Evolutionary conservation across 1,284 basidiomycete species (phyloP).

Genomic region (Pisolithus thermaeus): DNA sequence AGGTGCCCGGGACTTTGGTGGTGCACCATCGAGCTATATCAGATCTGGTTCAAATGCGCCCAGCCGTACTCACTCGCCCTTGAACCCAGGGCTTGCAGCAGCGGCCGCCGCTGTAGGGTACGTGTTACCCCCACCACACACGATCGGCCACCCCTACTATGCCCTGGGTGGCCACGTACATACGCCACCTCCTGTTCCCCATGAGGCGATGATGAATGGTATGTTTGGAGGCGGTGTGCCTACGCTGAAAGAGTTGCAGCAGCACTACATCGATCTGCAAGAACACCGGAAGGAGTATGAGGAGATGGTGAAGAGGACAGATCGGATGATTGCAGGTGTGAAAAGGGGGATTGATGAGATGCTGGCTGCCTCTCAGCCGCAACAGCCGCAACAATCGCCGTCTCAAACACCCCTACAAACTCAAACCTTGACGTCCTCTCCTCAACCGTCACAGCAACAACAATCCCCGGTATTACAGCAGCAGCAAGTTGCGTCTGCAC

Average conservation of each 20-base stretch:
- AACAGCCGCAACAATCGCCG: not conserved
- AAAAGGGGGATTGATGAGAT: slow-evolving; percentile 72
- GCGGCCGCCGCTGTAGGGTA: slow-evolving; percentile 27
- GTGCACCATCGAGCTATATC: slow-evolving; percentile 45
- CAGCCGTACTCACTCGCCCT: slow-evolving; percentile 64
- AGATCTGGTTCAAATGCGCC: slow-evolving; percentile 56
- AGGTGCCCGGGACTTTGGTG: slow-evolving; percentile 24
- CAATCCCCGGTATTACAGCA: not conserved
- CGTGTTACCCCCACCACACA: slow-evolving; percentile 35
- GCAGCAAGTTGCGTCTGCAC: not conserved
- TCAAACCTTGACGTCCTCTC: not conserved
- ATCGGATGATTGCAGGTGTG: slow-evolving; percentile 62
- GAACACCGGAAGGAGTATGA: slow-evolving; percentile 57
- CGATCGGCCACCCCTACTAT: slow-evolving; percentile 30
- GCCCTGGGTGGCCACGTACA: slow-evolving; percentile 4
- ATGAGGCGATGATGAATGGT: slow-evolving; percentile 30
- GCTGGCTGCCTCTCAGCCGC: slow-evolving; percentile 17
- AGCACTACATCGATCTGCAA: slow-evolving; percentile 58
- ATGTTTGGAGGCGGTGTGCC: slow-evolving; percentile 37
- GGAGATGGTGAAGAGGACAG: slow-evolving; percentile 68
- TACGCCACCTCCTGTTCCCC: slow-evolving; percentile 24
- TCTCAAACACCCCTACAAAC: not conserved
- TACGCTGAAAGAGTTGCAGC: slow-evolving; percentile 55
- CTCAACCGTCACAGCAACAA: not conserved
- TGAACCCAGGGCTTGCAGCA: slow-evolving; percentile 37